Evolutionary conservation across 1,284 basidiomycete genomes (phyloP).

Genomic region (Puccinia horiana): DNA sequence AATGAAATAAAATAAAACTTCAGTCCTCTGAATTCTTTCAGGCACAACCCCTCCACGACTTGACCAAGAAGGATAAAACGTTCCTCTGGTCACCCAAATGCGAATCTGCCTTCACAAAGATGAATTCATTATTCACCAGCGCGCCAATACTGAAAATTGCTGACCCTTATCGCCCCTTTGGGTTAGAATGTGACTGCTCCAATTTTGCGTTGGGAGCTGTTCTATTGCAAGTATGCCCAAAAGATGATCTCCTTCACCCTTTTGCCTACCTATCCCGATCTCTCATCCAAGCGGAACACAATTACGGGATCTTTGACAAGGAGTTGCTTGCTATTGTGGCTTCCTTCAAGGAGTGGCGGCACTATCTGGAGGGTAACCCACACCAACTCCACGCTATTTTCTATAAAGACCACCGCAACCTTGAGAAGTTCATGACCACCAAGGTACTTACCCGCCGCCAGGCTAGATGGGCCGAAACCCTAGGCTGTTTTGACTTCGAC

Average conservation of each 20-base stretch:
- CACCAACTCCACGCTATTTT: not conserved
- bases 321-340: constrained; percentile 9
- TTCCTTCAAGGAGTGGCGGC: not conserved
- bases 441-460: not conserved
- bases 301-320: constrained; percentile 29
- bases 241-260: not conserved
- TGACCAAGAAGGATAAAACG: not conserved
- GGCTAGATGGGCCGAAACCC: not conserved
- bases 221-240: not conserved
- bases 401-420: constrained; percentile 3
- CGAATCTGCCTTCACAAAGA: not conserved
- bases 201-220: constrained; percentile 14
- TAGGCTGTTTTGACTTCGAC: not conserved
- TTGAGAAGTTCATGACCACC: not conserved
- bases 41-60: not conserved
- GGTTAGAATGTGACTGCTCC: constrained; percentile 26
- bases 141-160: constrained; percentile 21
- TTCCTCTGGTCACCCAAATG: not conserved
- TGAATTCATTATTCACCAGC: not conserved
- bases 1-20: no score
- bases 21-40: no score
- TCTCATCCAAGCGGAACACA: not conserved
- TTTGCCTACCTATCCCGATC: constrained; percentile 4
- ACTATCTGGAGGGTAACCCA: not conserved
- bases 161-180: not conserved